These are phyloP conservation scores for Rhizoclosmatium sp. DNA, from an alignment of 192 early-diverging fungal genomes.

Conservation along the genomic window DNA sequence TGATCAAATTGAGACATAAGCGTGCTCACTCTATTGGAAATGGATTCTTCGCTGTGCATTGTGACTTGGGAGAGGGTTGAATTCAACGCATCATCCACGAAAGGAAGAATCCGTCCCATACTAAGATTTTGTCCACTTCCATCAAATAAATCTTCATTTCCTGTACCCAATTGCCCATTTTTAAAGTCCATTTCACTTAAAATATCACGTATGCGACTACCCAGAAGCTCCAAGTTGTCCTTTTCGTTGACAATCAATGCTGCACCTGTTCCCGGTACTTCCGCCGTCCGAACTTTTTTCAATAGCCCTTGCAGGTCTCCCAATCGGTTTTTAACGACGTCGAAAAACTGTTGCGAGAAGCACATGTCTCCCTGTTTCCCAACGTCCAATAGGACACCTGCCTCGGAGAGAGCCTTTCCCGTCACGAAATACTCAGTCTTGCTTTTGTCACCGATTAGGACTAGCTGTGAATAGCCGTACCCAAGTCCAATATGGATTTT, in stretches of 20 bases:
- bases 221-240: too few species aligned
- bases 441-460: conserved; percentile 27
- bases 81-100: conserved; percentile 23
- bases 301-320: conserved; percentile 2
- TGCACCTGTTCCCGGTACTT: neutral
- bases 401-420: conserved; percentile 14
- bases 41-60: too few species aligned
- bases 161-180: conserved; percentile 2
- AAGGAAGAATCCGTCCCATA: conserved; percentile 8
- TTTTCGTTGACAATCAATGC: too few species aligned
- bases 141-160: neutral
- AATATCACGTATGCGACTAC: conserved; percentile 7
- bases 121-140: neutral
- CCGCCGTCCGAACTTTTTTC: neutral
- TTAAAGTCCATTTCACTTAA: conserved; percentile 12
- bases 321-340: neutral
- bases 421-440: conserved; percentile 34
- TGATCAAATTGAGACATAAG: neutral
- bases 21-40: too few species aligned
- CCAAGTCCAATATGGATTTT: conserved; percentile 41
- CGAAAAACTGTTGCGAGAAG: neutral
- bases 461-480: conserved; percentile 6
- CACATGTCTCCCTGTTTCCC: conserved; percentile 25
- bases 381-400: conserved; percentile 1
- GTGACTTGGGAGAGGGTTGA: neutral